These are phyloP conservation scores for Eustoma russellianum DNA, from an alignment of 257 asterid genomes.

Conservation along the genomic window DNA sequence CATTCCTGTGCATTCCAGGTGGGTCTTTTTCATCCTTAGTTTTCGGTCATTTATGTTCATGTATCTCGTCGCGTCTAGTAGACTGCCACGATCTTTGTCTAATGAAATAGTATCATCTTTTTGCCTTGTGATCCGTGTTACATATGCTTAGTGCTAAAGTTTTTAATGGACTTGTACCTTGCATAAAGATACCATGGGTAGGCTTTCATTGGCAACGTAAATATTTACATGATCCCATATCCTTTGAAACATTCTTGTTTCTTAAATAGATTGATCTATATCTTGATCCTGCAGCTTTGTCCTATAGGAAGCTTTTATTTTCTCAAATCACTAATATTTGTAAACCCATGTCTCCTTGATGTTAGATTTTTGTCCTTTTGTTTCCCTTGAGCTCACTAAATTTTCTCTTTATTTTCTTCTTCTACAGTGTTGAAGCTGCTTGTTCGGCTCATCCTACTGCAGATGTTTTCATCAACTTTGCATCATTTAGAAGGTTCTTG, in stretches of 20 bases:
- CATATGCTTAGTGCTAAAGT: neutral
- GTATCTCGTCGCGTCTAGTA: neutral
- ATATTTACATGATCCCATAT: no score
- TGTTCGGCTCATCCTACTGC: conserved; percentile 96
- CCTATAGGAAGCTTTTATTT: no score
- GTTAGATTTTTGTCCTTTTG: no score
- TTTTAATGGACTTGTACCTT: no score
- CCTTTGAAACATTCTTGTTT: neutral
- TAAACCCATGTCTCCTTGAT: no score
- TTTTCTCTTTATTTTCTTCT: conserved; percentile 8
- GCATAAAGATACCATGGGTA: no score
- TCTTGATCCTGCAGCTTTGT: no score
- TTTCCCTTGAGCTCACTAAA: neutral
- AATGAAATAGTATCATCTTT: neutral
- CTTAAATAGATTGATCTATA: neutral
- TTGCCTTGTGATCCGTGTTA: neutral
- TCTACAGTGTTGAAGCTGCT: conserved; percentile 81
- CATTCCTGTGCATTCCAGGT: conserved; percentile 94
- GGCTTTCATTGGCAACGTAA: neutral
- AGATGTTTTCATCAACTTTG: conserved; percentile 98
- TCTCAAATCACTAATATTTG: no score
- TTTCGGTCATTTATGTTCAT: conserved; percentile 5
- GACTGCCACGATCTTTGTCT: conserved; percentile 4
- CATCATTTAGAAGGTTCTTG: conserved; percentile 99
- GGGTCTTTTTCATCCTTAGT: conserved; percentile 17